Evolutionary conservation across 2,329 filamentous ascomycete genomes (phyloP), one percentile per base, ranked within the genome.

Genomic region (Pseudogymnoascus sp.): DNA sequence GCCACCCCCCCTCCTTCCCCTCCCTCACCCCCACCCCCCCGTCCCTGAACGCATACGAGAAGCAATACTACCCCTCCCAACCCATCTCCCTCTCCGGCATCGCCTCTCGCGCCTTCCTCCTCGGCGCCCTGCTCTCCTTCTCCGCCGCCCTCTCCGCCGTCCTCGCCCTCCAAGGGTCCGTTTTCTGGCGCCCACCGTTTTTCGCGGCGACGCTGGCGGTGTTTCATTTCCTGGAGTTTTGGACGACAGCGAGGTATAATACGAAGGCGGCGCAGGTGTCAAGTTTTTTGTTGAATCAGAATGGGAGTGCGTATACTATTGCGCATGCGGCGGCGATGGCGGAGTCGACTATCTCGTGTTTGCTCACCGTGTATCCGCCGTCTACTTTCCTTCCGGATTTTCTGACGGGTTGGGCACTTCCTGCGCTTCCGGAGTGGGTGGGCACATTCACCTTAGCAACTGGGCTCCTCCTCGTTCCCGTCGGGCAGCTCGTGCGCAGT

Each of bases 141-240:
- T 70, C 71, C 10, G 4, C 14, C 5, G 41, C 25, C 3, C 28
- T 43, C 23, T 57, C 62, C 10, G 14, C 64, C 19, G 57, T 67
- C 25, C 67, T 72, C 10, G 68, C 67, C 37, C 19, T 73, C 14
- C 65, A 19, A 1, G 3, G n/a, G 0, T 61, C 60, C 68, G 0
- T 75, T 83, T 75, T 83, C 64, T 88, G 85, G 85, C 84, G 86
- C 64, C 74, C 83, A 6, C 83, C 85, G 31, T 85, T 88, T 74
- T 93, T 93, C 78, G 72, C 89, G 60, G 78, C 79, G 62, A 79
- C 86, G 13, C 86, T 98, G 60, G 83, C 88, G 25, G 71, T 89
- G 31, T 98, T 98, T 78, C 95, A 99, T 80, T 98, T 96, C 77
- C 87, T 98, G 75, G 95, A 99, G 77, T 99, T 93, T 80, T 96